Base-by-base conservation (phyloP, 2,329 filamentous ascomycete genomes). In the Gnomoniopsis sp. region DNA sequence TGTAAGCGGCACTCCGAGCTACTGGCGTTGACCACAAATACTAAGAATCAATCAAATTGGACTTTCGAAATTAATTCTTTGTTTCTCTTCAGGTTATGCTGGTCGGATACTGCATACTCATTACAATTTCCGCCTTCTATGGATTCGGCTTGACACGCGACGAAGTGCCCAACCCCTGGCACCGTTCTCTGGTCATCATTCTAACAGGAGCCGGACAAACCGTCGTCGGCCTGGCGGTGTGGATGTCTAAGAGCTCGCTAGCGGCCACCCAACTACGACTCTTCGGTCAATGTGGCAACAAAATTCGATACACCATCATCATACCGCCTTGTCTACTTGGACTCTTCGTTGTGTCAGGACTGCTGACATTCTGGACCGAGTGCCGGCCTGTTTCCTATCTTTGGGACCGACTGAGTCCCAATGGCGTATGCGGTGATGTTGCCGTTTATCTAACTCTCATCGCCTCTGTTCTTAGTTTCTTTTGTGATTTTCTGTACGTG, bases 171-270 rank as follows among this genome's bases (percentile, higher is more conserved):
- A 34, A 57, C 10, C 54, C 54, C 8, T 57, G 54, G 54, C 34
- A 57, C 14, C 54, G 54, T 19, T 57, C 54, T 10, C 10, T 57
- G n/a, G 54, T 57, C 8, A 44, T 57, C 14, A 50, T 57, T 15
- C 48, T 57, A 17, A 57, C 54, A n/a, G 50, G 50, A 15, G 54
- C 47, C 8, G 54, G 54, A 11, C 54, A 57, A 22, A 57, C 54
- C 2, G 47, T 57, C 12, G 54, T 57, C 15, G 54, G 54, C 2
- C n/a, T 57, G 12, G 54, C 54, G 7, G 54, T 57, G n/a, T 57
- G 36, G 48, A 3, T 51, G 2, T 51, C 47, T 10, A 57, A 57
- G 22, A 51, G 46, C 23, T 36, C 54, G 22, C 54, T 57, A 3
- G 34, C 54, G n/a, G 50, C 51, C 6, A 50, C 50, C 41, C 12